A percentile compares a stretch with the other conserved stretches of the same genome.
Conservation (phyloP, 1,139 yeast species). For the Sugiyamaella neomexicana region DNA sequence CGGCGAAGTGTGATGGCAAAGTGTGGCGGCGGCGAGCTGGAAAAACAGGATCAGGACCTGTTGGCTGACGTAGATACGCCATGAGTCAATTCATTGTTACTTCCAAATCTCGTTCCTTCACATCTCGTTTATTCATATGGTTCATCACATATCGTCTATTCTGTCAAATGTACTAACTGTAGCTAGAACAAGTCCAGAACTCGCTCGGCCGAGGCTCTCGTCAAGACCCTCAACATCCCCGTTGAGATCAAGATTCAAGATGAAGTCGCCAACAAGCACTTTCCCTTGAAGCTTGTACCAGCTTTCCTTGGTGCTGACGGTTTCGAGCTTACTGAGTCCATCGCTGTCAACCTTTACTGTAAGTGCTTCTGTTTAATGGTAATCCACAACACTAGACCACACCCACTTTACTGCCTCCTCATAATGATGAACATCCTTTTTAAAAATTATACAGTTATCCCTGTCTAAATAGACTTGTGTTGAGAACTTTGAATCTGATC, state of each 20-base stretch:
- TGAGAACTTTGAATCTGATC: slow-evolving; percentile 50
- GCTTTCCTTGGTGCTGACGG: slow-evolving; percentile 81
- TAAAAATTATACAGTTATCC: slow-evolving; percentile 72
- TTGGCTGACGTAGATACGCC: too few species aligned
- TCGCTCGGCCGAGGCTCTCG: slow-evolving; percentile 59
- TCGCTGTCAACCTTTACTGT: slow-evolving; percentile 62
- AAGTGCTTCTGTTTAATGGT: slow-evolving; percentile 26
- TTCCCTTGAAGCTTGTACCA: slow-evolving; percentile 77
- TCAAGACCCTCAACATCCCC: slow-evolving; percentile 72
- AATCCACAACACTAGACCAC: background rate
- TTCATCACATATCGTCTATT: too few species aligned
- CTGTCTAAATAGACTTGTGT: slow-evolving; percentile 81
- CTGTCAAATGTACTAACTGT: background rate
- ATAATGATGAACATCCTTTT: slow-evolving; percentile 56
- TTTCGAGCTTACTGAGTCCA: slow-evolving; percentile 69
- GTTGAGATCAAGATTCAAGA: slow-evolving; percentile 53
- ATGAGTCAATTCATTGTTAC: too few species aligned
- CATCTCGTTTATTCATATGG: too few species aligned
- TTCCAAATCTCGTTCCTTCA: too few species aligned
- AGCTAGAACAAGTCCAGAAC: slow-evolving; percentile 31
- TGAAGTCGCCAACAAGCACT: slow-evolving; percentile 52
- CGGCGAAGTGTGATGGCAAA: too few species aligned
- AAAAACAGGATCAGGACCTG: too few species aligned
- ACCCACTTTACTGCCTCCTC: slow-evolving; percentile 24
- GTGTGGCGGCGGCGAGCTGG: too few species aligned